Evolutionary conservation across 352 stramenopile genomes (phyloP).

Genomic region (Phytopythium cucurbitacearum): DNA sequence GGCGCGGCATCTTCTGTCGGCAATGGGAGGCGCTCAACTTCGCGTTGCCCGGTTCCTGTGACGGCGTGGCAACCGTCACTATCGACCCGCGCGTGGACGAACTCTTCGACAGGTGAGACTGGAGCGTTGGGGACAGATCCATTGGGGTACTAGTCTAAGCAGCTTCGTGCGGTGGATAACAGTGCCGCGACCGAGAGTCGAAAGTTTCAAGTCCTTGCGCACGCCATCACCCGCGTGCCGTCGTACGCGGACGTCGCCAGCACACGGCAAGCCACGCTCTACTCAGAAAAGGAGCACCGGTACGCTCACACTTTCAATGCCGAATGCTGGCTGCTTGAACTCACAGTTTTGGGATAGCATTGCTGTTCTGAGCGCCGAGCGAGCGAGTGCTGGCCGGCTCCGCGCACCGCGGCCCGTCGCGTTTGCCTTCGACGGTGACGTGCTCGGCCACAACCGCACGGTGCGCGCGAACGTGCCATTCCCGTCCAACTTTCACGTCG

Average conservation of each 20-base stretch:
- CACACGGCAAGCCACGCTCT: conserved; percentile 34
- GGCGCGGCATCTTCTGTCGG: conserved; percentile 49
- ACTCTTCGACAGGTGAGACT: conserved; percentile 40
- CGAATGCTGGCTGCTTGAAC: too few species aligned
- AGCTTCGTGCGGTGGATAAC: not conserved
- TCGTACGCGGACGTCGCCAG: conserved; percentile 54
- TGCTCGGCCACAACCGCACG: conserved; percentile 61
- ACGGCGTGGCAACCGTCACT: conserved; percentile 17
- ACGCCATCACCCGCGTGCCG: conserved; percentile 61
- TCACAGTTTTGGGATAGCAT: conserved; percentile 7
- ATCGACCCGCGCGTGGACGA: conserved; percentile 32
- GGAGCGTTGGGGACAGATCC: not conserved
- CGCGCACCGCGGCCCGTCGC: conserved; percentile 10
- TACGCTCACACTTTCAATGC: conserved; percentile 12
- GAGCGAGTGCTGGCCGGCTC: conserved; percentile 11
- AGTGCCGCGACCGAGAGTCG: conserved; percentile 53
- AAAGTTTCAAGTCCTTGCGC: conserved; percentile 68
- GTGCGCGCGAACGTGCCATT: conserved; percentile 74
- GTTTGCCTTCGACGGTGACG: conserved; percentile 49
- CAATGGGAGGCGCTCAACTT: conserved; percentile 70
- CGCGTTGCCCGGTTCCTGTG: conserved; percentile 22
- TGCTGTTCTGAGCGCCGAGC: conserved; percentile 1
- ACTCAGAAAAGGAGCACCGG: conserved; percentile 43
- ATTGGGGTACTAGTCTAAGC: not conserved
- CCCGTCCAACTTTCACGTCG: conserved; percentile 47